These are phyloP conservation scores for Serpula lacrymans DNA, from an alignment of 768 basidiomycete species.

Conservation along the genomic window DNA sequence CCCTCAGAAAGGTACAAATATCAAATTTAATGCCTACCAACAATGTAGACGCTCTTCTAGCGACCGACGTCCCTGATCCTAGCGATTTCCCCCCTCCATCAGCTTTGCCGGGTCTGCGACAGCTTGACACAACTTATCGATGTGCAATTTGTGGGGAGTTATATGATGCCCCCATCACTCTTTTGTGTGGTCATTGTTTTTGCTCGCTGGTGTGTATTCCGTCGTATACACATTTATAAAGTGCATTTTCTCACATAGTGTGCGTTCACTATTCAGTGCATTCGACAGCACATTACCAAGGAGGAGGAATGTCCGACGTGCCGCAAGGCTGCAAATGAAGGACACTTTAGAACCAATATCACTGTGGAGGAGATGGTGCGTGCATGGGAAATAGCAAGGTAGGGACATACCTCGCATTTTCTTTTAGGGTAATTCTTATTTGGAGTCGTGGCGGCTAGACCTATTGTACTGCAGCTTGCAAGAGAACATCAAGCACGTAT, in stretches of 20 bases:
- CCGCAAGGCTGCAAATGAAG: conserved; percentile 55
- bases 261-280: too few relatives aligned
- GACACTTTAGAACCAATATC: conserved; percentile 63
- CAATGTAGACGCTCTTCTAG: conserved; percentile 25
- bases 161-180: conserved; percentile 68
- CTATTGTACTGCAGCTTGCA: conserved; percentile 41
- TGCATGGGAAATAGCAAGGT: conserved; percentile 77
- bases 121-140: conserved; percentile 61
- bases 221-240: too few relatives aligned
- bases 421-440: background rate
- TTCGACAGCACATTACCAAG: conserved; percentile 52
- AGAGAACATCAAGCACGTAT: conserved; percentile 26
- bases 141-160: conserved; percentile 78
- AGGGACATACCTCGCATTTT: conserved; percentile 9
- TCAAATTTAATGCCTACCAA: conserved; percentile 28
- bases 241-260: too few relatives aligned
- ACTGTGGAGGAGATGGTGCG: conserved; percentile 64
- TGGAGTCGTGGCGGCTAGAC: conserved; percentile 24
- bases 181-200: conserved; percentile 78
- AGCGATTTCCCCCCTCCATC: conserved; percentile 60
- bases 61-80: conserved; percentile 51
- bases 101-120: conserved; percentile 50
- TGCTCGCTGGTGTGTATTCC: conserved; percentile 60
- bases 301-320: conserved; percentile 76
- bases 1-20: too few relatives aligned